Percentiles rank a stretch among this genome's conserved stretches.
Conservation (phyloP, 495 filamentous ascomycete species). For the Podospora fimiseda region DNA sequence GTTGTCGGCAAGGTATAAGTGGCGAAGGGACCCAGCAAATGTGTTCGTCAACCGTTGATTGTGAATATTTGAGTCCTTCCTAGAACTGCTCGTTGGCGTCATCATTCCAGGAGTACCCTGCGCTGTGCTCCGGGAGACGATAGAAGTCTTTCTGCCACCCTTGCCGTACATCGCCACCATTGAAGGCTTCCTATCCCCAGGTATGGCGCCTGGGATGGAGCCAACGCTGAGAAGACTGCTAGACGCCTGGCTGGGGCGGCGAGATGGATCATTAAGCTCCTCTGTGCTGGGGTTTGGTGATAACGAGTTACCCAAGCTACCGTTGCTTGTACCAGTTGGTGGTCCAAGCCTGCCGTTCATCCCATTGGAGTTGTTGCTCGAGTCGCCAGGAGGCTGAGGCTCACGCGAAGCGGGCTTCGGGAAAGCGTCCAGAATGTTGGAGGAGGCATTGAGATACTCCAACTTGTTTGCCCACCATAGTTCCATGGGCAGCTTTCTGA, state of each 20-base stretch:
- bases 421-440: slow-evolving; percentile 83
- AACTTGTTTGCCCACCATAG: slow-evolving; percentile 86
- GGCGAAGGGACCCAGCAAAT: slow-evolving; percentile 75
- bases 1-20: slow-evolving; percentile 90
- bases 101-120: slow-evolving; percentile 40
- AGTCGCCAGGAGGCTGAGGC: slow-evolving; percentile 51
- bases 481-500: slow-evolving; percentile 80
- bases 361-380: slow-evolving; percentile 17
- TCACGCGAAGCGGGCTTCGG: slow-evolving; percentile 69
- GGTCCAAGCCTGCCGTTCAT: slow-evolving; percentile 41
- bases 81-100: slow-evolving; percentile 46
- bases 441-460: slow-evolving; percentile 89
- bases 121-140: slow-evolving; percentile 59
- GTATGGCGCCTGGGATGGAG: slow-evolving; percentile 57
- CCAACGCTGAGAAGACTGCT: slow-evolving; percentile 66
- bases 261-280: slow-evolving; percentile 67
- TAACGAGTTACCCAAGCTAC: slow-evolving; percentile 16
- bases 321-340: slow-evolving; percentile 35
- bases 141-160: slow-evolving; percentile 72
- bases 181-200: slow-evolving; percentile 67
- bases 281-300: slow-evolving; percentile 64
- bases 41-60: slow-evolving; percentile 66
- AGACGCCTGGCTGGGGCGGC: slow-evolving; percentile 81
- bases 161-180: slow-evolving; percentile 71
- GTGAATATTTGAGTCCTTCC: slow-evolving; percentile 82